These are phyloP conservation scores for Boletellus sp. DNA, from an alignment of 768 basidiomycete genomes.

Conservation along the genomic window DNA sequence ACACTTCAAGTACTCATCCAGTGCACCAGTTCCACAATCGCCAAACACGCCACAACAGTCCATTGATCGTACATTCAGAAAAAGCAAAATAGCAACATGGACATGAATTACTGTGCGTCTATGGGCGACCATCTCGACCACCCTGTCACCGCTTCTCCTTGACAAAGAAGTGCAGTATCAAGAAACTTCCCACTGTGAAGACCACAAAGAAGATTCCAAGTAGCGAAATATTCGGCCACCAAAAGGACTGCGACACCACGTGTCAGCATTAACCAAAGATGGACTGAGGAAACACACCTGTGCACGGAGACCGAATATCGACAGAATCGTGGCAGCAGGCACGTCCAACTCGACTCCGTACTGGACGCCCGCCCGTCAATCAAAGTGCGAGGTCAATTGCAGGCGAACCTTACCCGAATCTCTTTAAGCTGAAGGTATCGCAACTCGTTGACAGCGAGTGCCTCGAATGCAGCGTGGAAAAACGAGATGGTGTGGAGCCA, in stretches of 20 bases:
- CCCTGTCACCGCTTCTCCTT: constrained; percentile 55
- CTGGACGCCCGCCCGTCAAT: constrained; percentile 38
- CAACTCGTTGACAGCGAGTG: constrained; percentile 95
- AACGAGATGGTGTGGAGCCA: constrained; percentile 93
- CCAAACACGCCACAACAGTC: constrained; percentile 22
- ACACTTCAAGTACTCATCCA: constrained; percentile 1
- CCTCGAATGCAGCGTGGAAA: constrained; percentile 99
- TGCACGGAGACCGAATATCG: constrained; percentile 87
- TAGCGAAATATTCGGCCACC: constrained; percentile 94
- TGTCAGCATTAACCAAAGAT: constrained; percentile 8
- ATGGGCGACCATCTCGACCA: constrained; percentile 1
- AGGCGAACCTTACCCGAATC: constrained; percentile 58
- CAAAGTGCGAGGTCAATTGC: not conserved
- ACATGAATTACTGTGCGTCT: not conserved
- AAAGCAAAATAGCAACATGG: not conserved
- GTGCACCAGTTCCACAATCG: constrained; percentile 12
- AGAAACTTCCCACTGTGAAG: constrained; percentile 73
- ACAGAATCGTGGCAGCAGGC: constrained; percentile 92
- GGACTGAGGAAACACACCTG: constrained; percentile 49
- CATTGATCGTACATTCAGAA: not conserved
- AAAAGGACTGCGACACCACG: constrained; percentile 67
- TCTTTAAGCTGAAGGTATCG: constrained; percentile 92
- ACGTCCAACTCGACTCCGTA: constrained; percentile 97
- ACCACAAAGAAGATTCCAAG: constrained; percentile 82
- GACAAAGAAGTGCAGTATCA: constrained; percentile 83